Evolutionary conservation across 2,329 filamentous ascomycete species (phyloP), one percentile per base, ranked within the genome.

Genomic region (Arthrobotrys sphaeroides): DNA sequence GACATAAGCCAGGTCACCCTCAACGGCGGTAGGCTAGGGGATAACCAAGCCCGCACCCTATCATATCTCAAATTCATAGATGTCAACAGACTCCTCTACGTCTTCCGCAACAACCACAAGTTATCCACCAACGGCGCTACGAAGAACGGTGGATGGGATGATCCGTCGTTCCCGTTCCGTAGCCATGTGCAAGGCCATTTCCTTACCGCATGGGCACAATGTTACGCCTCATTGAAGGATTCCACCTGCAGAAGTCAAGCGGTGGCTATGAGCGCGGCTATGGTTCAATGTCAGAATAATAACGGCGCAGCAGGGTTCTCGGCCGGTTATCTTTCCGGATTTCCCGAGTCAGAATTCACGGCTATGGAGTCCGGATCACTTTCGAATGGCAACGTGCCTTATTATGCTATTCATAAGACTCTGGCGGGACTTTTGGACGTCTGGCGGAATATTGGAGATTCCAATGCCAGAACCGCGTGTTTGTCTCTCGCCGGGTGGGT

Each of bases 401-500:
- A 86, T 79, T 87, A 87, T 72, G 83, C 84, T 20, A 82, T 87
- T n/a, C 86, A 87, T 80, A 87, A 87, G 81, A 86, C 84, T 0
- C 83, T 87, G 78, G 83, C 84, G 0, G 85, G 85, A 0, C 81
- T 87, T 9, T 82, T 87, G 0, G 86, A 87, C 49, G 84, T 85
- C 2, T 87, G 85, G 82, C 82, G 83, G 3, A 80, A 82, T 16
- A 80, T 85, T 9, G 84, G 83, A 1, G 83, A 85, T 77, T 78
- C 80, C 0, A 83, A 80, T 2, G 84, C 85, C 4, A 81, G 81
- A 3, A 81, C 83, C 1, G 85, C 85, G 0, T 80, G 87, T 12
- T 80, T 86, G 1, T 80, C 79, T 0, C 73, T 87, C 10, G 84
- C 84, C 0, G 81, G 80, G 0, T 87, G 86, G 86, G 85, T 87